Evolutionary conservation across 1,284 basidiomycete species (phyloP), one percentile per base, ranked within the genome.

Genomic region (Cystobasidium pallidum): DNA sequence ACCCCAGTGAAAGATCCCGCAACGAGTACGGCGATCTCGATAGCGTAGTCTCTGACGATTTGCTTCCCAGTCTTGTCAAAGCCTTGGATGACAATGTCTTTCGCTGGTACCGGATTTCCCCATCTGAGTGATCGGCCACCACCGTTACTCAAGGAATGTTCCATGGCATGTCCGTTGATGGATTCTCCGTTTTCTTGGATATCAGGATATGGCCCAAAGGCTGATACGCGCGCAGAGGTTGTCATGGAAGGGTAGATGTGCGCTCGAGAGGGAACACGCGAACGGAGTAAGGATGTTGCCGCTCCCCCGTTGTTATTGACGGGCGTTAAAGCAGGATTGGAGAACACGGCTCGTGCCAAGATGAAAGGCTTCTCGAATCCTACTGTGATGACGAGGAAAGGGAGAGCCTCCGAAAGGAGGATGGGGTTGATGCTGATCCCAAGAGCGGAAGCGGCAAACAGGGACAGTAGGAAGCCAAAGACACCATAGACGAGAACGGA

Each of bases 321-420:
- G 32, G 85, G 84, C 0, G 83, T 82, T 76, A 85, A 86, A 75
- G 92, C 88, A 2, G 92, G 91, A 78, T 94, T 91, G 24, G 88
- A 86, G 82, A 98, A 92, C 41, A 98, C 91, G 13, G 94, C 91
- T 32, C 90, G 86, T 0, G 94, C 94, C 47, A 99, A 88, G 13
- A 92, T 87, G 73, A 94, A 89, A 0, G 94, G 95, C 82, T 99
- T 99, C 83, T 99, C 95, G 80, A 98, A 99, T 15, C 95, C 95
- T 71, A 99, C 89, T 0, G 92, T 95, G 81, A 96, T 96, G 52
- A 99, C 94, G 45, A 99, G 85, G 88, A 99, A 99, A 0, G 95
- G 95, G 1, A 99, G 85, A 0, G 95, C 94, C 81, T 99, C 96
- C 17, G 92, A 94, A 39, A 99, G 85, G 19, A 90, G 88, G 71